A percentile compares a stretch with the other conserved stretches of the same genome.
Evolutionary conservation across 192 early-diverging fungal species (phyloP).

Genomic region (Backusella luteola): DNA sequence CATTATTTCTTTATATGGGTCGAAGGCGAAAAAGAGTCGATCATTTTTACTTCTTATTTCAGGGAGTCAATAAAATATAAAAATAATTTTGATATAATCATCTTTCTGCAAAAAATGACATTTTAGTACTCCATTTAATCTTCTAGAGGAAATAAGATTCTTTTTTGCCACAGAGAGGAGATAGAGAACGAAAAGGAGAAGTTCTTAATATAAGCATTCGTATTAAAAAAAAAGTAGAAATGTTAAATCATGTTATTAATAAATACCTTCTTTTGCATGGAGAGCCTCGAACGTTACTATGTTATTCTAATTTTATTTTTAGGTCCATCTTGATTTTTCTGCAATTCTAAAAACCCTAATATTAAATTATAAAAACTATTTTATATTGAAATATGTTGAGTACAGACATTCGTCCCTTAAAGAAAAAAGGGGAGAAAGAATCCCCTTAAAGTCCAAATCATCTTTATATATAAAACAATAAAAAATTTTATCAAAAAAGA

Average conservation of each 20-base stretch:
- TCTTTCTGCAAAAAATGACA: not conserved
- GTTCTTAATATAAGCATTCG: not conserved
- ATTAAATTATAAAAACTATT: not conserved
- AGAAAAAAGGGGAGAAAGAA: not conserved
- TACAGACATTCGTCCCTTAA: not conserved
- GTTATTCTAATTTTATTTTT: not conserved
- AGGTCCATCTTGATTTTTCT: not conserved
- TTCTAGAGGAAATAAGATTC: not conserved
- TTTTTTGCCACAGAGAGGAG: not conserved
- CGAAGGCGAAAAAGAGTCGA: not conserved
- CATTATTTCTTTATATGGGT: not conserved
- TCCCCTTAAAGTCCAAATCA: not conserved
- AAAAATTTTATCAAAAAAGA: not conserved
- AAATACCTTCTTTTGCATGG: not conserved
- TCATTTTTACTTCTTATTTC: not conserved
- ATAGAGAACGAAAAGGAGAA: not conserved
- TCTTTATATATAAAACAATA: not conserved
- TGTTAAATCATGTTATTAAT: not conserved
- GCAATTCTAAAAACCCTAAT: not conserved
- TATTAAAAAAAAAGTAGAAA: not conserved
- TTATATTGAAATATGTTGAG: conserved; percentile 6
- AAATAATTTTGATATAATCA: not conserved
- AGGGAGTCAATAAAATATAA: not conserved
- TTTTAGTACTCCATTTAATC: not conserved
- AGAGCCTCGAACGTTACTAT: not conserved